Conservation (phyloP, 441 rosid species). For the Syzygium syzygioides region DNA sequence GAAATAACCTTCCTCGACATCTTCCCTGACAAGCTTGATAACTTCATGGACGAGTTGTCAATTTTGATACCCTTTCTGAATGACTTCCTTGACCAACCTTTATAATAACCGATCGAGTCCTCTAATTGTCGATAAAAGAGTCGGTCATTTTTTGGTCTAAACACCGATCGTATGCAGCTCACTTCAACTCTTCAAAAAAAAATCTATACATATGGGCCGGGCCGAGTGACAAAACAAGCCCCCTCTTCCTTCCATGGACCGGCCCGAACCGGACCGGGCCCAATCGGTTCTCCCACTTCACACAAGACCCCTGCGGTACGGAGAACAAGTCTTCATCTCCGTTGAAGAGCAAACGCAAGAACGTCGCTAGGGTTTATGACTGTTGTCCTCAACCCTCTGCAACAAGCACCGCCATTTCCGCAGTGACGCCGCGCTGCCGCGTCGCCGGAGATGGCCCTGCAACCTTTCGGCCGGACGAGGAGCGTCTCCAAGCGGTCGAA, state of each 20-base stretch:
- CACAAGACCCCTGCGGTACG: not conserved
- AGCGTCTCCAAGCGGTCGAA: slow-evolving; percentile 40
- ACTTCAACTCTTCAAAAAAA: too few species aligned
- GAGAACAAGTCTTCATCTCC: not conserved
- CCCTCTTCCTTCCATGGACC: not conserved
- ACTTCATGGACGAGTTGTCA: too few species aligned
- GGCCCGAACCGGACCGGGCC: not conserved
- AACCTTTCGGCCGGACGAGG: slow-evolving; percentile 39
- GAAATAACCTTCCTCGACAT: too few species aligned
- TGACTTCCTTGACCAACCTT: too few species aligned
- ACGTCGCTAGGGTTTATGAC: not conserved
- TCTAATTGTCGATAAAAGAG: too few species aligned
- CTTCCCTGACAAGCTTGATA: too few species aligned
- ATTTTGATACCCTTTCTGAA: too few species aligned
- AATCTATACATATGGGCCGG: not conserved
- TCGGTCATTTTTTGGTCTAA: too few species aligned
- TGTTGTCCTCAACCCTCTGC: not conserved
- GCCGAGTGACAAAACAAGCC: not conserved
- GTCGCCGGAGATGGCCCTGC: slow-evolving; percentile 25
- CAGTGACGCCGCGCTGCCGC: not conserved
- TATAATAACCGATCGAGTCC: too few species aligned
- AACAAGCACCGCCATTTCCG: not conserved
- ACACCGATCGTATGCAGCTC: too few species aligned
- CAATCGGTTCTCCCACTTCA: not conserved
- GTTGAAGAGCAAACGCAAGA: not conserved